Conservation (phyloP, 768 basidiomycete genomes). For the Tricholomella constricta region DNA sequence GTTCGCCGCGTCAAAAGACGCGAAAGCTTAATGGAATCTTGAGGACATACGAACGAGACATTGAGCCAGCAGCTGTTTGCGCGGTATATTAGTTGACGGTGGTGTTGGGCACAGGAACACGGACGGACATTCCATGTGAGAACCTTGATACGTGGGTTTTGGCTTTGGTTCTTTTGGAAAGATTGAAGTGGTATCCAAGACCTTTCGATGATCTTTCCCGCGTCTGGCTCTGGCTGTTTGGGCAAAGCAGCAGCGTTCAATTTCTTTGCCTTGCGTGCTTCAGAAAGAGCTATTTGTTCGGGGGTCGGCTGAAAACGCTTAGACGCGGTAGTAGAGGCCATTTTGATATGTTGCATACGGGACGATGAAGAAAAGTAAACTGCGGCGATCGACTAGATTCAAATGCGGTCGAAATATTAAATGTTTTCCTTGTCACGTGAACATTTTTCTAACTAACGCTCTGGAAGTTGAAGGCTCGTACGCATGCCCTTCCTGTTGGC, state of each 20-base stretch:
- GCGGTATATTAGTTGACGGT: slow-evolving; percentile 13
- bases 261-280: slow-evolving; percentile 51
- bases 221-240: slow-evolving; percentile 10
- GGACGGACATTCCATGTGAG: slow-evolving; percentile 84
- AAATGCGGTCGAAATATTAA: not conserved
- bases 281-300: slow-evolving; percentile 57
- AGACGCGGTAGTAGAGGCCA: slow-evolving; percentile 6
- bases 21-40: not conserved
- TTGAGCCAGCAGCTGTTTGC: slow-evolving; percentile 70
- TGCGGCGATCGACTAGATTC: too few species aligned
- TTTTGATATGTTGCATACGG: not conserved
- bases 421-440: slow-evolving; percentile 15
- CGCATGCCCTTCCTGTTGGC: slow-evolving; percentile 15
- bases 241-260: slow-evolving; percentile 4
- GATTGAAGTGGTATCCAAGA: slow-evolving; percentile 40
- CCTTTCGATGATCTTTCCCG: slow-evolving; percentile 33
- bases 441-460: slow-evolving; percentile 3
- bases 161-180: slow-evolving; percentile 20
- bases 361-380: too few species aligned
- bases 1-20: not conserved
- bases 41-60: slow-evolving; percentile 70
- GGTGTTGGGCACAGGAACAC: slow-evolving; percentile 5
- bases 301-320: slow-evolving; percentile 38
- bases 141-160: slow-evolving; percentile 47
- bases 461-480: not conserved